Conservation (phyloP, 164 flowering plant genomes). For the Pachysandra terminalis region DNA sequence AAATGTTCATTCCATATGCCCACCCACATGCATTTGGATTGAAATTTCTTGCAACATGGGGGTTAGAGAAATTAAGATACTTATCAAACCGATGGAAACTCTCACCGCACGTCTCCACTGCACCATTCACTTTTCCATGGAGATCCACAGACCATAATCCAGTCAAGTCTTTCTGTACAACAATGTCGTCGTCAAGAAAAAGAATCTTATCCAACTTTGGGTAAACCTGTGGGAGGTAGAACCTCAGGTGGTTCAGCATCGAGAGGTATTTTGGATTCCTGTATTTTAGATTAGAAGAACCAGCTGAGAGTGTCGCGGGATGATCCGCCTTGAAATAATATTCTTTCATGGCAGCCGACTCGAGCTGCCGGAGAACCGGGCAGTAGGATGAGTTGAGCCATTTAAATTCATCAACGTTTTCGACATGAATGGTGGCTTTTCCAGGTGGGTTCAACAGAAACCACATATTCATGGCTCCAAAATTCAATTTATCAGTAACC, state of each 20-base stretch:
- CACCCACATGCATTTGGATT: slow-evolving; percentile 27
- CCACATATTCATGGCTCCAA: slow-evolving; percentile 7
- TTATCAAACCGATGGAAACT: slow-evolving; percentile 28
- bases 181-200: slow-evolving; percentile 16
- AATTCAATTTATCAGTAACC: neutral
- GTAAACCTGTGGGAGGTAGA: slow-evolving; percentile 16
- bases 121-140: no score
- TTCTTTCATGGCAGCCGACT: neutral
- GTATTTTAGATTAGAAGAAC: slow-evolving; percentile 11
- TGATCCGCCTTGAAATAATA: slow-evolving; percentile 2
- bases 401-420: slow-evolving; percentile 3
- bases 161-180: slow-evolving; percentile 15
- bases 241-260: slow-evolving; percentile 14
- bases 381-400: slow-evolving; percentile 6
- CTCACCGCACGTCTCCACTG: slow-evolving; percentile 23
- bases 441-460: slow-evolving; percentile 1
- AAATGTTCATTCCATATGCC: slow-evolving; percentile 29
- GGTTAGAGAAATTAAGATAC: slow-evolving; percentile 31
- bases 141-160: slow-evolving; percentile 11
- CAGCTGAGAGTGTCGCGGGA: neutral
- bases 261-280: slow-evolving; percentile 19
- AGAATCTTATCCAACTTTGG: slow-evolving; percentile 10
- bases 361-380: slow-evolving; percentile 1
- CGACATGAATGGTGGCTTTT: neutral
- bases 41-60: slow-evolving; percentile 24